Conservation (phyloP, 169 alveolate genomes). For the Plasmodium sp. region DNA sequence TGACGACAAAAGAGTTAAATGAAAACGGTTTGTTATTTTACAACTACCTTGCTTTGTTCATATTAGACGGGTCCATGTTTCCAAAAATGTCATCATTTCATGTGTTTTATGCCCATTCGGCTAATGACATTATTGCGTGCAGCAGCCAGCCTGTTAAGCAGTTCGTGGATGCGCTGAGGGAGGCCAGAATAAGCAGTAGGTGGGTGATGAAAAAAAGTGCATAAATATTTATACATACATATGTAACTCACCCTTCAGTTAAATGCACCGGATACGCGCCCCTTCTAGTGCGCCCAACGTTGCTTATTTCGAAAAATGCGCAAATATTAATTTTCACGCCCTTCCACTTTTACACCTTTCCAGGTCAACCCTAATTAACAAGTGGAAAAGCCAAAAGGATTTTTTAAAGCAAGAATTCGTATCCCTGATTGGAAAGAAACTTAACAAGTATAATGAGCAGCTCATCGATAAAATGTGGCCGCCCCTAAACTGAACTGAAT, state of each 20-base stretch:
- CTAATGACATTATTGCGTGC: slow-evolving; percentile 44
- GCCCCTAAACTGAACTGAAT: slow-evolving; percentile 15
- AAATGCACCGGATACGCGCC: background rate
- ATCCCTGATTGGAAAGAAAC: slow-evolving; percentile 29
- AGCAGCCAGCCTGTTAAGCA: slow-evolving; percentile 13
- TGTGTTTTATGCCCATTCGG: slow-evolving; percentile 27
- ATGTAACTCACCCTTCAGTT: background rate
- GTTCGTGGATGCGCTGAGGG: slow-evolving; percentile 32
- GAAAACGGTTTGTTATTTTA: slow-evolving; percentile 51
- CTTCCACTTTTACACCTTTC: background rate
- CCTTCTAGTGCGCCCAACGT: background rate
- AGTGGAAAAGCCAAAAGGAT: slow-evolving; percentile 23
- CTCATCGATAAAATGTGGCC: slow-evolving; percentile 53
- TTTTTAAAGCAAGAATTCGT: slow-evolving; percentile 63
- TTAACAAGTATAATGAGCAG: background rate
- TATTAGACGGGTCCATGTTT: slow-evolving; percentile 71
- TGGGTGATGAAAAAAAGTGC: background rate
- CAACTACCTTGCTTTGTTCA: slow-evolving; percentile 60
- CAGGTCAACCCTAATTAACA: slow-evolving; percentile 41
- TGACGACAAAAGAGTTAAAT: slow-evolving; percentile 43
- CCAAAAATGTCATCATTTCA: slow-evolving; percentile 52
- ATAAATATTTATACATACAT: background rate
- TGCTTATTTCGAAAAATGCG: background rate
- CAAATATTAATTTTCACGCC: background rate
- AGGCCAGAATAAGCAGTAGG: slow-evolving; percentile 44